These are phyloP conservation scores for Coprinopsis strossmayeri DNA, from an alignment of 768 basidiomycete genomes.

Conservation along the genomic window DNA sequence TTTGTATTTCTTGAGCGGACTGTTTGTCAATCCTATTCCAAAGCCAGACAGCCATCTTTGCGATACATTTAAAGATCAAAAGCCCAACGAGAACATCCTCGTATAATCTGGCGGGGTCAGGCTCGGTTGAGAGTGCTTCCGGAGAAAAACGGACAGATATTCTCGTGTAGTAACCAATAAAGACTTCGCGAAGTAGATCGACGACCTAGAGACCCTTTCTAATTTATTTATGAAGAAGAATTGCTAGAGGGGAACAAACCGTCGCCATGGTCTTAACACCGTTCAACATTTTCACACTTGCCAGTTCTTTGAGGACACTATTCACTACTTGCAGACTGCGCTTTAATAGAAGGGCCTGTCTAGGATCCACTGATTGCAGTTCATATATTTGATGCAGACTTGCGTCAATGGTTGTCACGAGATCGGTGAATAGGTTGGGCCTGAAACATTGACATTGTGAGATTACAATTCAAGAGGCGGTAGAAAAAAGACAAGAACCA, in stretches of 20 bases:
- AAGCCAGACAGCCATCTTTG: constrained; percentile 65
- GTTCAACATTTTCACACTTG: constrained; percentile 60
- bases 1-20: constrained; percentile 33
- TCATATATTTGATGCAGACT: constrained; percentile 45
- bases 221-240: neutral
- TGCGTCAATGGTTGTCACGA: constrained; percentile 49
- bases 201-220: constrained; percentile 43
- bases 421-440: constrained; percentile 50
- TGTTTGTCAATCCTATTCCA: constrained; percentile 50
- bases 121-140: constrained; percentile 32
- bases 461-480: neutral
- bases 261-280: constrained; percentile 62
- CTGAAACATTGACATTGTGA: constrained; percentile 34
- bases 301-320: constrained; percentile 62
- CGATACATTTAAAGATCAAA: constrained; percentile 68
- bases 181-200: constrained; percentile 41
- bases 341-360: constrained; percentile 43
- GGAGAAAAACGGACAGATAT: constrained; percentile 35
- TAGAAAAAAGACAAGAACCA: constrained; percentile 43
- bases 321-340: constrained; percentile 62
- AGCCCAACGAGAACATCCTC: constrained; percentile 51
- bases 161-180: constrained; percentile 57
- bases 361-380: constrained; percentile 33
- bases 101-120: constrained; percentile 31
- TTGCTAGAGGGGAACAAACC: constrained; percentile 27